Evolutionary conservation across 208 protist genomes (phyloP).

Genomic region (Acanthamoeba lenticulata): DNA sequence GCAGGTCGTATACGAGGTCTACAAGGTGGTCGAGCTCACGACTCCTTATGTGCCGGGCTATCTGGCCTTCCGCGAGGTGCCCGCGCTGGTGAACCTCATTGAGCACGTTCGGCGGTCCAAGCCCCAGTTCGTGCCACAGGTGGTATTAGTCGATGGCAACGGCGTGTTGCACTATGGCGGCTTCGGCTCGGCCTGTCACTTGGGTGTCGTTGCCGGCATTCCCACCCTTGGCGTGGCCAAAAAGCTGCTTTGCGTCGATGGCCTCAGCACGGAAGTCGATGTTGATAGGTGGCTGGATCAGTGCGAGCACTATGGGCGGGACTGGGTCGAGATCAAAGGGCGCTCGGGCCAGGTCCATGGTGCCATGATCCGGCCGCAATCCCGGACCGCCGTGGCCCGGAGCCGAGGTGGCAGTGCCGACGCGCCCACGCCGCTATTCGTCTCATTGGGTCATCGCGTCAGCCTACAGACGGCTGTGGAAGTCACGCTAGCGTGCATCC

Average conservation of each 20-base stretch:
- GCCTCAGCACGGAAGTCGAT: conserved; percentile 74
- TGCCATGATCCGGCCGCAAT: neutral
- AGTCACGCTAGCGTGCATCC: neutral
- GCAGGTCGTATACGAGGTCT: conserved; percentile 83
- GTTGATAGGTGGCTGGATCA: neutral
- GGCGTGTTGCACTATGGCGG: conserved; percentile 93
- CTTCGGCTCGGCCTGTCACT: conserved; percentile 94
- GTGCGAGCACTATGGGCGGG: neutral
- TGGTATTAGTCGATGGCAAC: conserved; percentile 96
- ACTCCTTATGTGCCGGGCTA: conserved; percentile 94
- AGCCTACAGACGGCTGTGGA: conserved; percentile 6
- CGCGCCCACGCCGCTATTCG: neutral
- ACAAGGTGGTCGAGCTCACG: conserved; percentile 77
- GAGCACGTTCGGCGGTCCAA: conserved; percentile 47
- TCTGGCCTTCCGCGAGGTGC: conserved; percentile 95
- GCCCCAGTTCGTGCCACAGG: conserved; percentile 78
- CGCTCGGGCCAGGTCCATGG: neutral
- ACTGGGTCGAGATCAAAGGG: neutral
- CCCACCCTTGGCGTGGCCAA: conserved; percentile 91
- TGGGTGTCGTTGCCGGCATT: conserved; percentile 91
- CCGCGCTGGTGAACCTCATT: conserved; percentile 77
- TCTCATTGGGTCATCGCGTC: conserved; percentile 11
- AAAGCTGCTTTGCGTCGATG: conserved; percentile 91
- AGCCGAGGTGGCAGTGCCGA: neutral
- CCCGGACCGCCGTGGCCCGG: neutral